Percentiles rank a stretch among this genome's conserved stretches.
phyloP scores from a whole-genome alignment of 176 grass and related monocot genomes.

The Oryza meridionalis region DNA sequence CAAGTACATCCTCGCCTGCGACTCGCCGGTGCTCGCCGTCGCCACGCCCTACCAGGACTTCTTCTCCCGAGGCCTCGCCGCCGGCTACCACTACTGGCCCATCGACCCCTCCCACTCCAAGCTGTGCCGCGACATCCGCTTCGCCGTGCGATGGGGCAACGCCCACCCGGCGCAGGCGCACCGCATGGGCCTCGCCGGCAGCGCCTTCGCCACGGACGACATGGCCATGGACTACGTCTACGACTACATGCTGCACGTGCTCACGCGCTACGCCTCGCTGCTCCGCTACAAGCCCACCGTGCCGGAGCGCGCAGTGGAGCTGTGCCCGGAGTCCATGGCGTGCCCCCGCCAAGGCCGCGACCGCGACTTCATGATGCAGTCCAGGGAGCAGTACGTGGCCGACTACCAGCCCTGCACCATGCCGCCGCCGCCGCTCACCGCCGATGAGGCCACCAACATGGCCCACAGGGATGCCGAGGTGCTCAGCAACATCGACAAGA shows the following conservation, averaged over 20 bases:
- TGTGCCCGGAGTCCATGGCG: constrained; percentile 69
- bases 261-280: constrained; percentile 65
- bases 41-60: constrained; percentile 65
- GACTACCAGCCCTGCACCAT: constrained; percentile 55
- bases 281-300: constrained; percentile 75
- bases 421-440: constrained; percentile 60
- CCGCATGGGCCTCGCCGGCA: constrained; percentile 49
- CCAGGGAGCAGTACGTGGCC: constrained; percentile 58
- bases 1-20: constrained; percentile 90
- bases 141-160: constrained; percentile 88
- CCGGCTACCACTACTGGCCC: constrained; percentile 81
- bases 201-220: constrained; percentile 55
- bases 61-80: constrained; percentile 68
- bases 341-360: constrained; percentile 23
- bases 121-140: constrained; percentile 59
- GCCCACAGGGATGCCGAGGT: constrained; percentile 8
- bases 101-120: constrained; percentile 45
- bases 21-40: constrained; percentile 66
- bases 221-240: constrained; percentile 84
- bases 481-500: constrained; percentile 17
- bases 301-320: constrained; percentile 67
- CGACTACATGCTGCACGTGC: constrained; percentile 91
- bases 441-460: constrained; percentile 37
- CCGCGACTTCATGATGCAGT: constrained; percentile 65
- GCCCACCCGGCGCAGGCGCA: constrained; percentile 53